Conservation (phyloP, 2,329 filamentous ascomycete species). For the Pezicula radicicola region DNA sequence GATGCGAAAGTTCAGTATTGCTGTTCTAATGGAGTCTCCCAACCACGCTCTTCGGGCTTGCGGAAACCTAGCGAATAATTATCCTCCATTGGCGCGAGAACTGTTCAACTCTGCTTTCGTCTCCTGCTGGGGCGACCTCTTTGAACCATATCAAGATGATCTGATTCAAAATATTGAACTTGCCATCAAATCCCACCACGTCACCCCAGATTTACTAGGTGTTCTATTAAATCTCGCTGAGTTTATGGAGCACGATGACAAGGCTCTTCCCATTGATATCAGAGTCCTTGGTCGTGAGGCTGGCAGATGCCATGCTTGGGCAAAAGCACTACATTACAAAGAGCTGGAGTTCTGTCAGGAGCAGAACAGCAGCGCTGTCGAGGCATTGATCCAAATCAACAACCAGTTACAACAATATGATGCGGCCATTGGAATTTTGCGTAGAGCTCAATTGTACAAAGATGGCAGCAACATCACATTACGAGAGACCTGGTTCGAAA, state of each 20-base stretch:
- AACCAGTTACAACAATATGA: conserved; percentile 99
- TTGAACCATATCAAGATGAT: conserved; percentile 92
- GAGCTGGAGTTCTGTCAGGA: conserved; percentile 98
- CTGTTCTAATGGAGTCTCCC: conserved; percentile 89
- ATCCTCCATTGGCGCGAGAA: conserved; percentile 85
- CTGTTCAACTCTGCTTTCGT: conserved; percentile 99
- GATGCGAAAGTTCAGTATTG: conserved; percentile 95
- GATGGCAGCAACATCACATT: conserved; percentile 75
- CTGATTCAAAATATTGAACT: conserved; percentile 94
- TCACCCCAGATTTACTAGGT: conserved; percentile 92
- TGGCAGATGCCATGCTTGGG: conserved; percentile 94
- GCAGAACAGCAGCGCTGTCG: conserved; percentile 91
- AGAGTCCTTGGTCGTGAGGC: conserved; percentile 91
- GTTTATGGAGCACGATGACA: conserved; percentile 99
- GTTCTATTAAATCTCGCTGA: conserved; percentile 94
- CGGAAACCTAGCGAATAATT: conserved; percentile 84
- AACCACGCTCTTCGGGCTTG: conserved; percentile 94
- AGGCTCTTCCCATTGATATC: conserved; percentile 96
- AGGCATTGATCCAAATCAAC: conserved; percentile 98
- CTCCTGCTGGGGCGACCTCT: conserved; percentile 97
- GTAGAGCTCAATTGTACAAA: conserved; percentile 92
- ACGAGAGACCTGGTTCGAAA: conserved; percentile 98
- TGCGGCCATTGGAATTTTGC: conserved; percentile 94
- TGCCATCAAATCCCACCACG: conserved; percentile 90
- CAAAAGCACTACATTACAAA: conserved; percentile 98